phyloP scores from a whole-genome alignment of 139 green algal species.

The Tetradesmus lagerheimii region DNA sequence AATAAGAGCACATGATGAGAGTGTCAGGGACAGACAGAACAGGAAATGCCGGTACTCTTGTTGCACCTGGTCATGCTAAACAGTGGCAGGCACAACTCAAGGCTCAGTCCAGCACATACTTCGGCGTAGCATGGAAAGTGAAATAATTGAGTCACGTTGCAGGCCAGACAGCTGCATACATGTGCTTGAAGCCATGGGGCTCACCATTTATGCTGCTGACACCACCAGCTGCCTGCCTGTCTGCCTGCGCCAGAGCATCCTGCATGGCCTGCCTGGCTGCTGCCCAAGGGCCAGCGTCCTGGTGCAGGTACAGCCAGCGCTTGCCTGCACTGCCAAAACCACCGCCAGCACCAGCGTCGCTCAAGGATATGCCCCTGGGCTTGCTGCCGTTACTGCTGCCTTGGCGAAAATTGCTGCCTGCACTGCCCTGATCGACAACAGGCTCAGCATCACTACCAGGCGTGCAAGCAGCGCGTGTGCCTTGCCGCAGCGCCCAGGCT shows the following conservation, averaged over 20 bases:
- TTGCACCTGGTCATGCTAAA: not conserved
- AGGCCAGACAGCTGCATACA: too few relatives aligned
- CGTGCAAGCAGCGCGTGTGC: not conserved
- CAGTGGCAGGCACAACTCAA: not conserved
- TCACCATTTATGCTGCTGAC: not conserved
- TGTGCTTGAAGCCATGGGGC: not conserved
- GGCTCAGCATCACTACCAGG: not conserved
- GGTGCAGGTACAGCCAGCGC: constrained; percentile 41
- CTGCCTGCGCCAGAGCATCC: not conserved
- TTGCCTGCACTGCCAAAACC: not conserved
- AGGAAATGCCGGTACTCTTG: too few relatives aligned
- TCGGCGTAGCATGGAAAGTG: too few relatives aligned
- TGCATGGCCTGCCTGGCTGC: not conserved
- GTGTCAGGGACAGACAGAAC: too few relatives aligned
- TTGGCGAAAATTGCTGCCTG: not conserved
- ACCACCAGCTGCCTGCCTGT: not conserved
- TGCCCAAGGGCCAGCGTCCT: not conserved
- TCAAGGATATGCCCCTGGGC: not conserved
- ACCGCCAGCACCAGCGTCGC: constrained; percentile 32
- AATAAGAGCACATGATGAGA: not conserved
- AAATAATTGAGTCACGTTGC: too few relatives aligned
- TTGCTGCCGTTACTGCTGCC: not conserved
- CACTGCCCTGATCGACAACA: not conserved
- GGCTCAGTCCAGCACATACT: too few relatives aligned
- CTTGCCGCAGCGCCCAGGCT: not conserved